Evolutionary conservation across 2,329 filamentous ascomycete species (phyloP), one percentile per base, ranked within the genome.

Genomic region (Xylariaceae sp.): DNA sequence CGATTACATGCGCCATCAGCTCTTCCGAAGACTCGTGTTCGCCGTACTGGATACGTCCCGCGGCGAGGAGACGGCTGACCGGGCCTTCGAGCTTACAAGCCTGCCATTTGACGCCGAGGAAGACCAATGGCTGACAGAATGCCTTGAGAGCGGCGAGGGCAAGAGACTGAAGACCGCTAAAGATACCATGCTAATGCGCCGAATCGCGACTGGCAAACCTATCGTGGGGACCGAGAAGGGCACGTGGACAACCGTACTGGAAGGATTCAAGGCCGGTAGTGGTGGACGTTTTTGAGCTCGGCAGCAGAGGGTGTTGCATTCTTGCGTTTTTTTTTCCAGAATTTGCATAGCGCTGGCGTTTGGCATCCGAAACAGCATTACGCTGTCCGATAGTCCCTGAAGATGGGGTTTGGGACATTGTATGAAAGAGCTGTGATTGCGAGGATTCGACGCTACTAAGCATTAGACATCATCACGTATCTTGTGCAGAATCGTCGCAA

Each of bases 171-270:
- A 80, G 59, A 81, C 80, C 29, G 84, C 87, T 3, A 85, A 82
- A 66, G 89, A 92, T 63, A 88, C 87, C 0, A 75, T 91, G 1
- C 76, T 90, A 62, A 86, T 91, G 78, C 81, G 88, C 62, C 82
- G 79, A 58, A 83, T 94, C 58, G 84, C 85, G 1, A 85, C 79
- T 8, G 86, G 88, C 9, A 75, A 84, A 52, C 67, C 68, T 1
- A 79, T 80, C 26, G 71, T 75, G 11, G 66, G 77, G 3, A 65
- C 71, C 3, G 73, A 79, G 53, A 73, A 76, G 57, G 74, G 74
- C 0, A 71, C 74, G 8, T 81, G 78, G 79, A 75, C 72, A 11
- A 71, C 73, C 2, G 71, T 81, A 6, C 60, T 81, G 2, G 77
- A 80, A 51, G 78, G 78, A 0, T 76, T 81, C 62, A 79, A 74